Evolutionary conservation across 306 rosid genomes (phyloP).

Genomic region (Inga leiocalycina): DNA sequence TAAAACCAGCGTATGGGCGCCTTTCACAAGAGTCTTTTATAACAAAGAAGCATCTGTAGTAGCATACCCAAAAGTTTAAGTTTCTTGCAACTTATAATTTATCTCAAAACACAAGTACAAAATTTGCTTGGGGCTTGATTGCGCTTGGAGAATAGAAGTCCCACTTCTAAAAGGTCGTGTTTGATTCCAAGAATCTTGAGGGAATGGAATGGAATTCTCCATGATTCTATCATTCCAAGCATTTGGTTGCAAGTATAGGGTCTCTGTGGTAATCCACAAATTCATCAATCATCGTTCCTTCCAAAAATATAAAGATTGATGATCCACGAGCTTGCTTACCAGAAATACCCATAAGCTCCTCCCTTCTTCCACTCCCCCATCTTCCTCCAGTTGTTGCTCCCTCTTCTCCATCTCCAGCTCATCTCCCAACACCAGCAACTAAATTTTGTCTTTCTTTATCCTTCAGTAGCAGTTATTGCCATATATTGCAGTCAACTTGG

Average conservation of each 20-base stretch:
- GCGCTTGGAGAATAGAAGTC: neutral
- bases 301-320: neutral
- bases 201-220: neutral
- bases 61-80: neutral
- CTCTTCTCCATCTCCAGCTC: neutral
- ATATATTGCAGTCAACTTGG: neutral
- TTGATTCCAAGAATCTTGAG: neutral
- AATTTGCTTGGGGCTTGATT: neutral
- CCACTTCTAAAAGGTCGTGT: neutral
- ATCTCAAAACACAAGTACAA: neutral
- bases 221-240: neutral
- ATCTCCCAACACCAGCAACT: neutral
- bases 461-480: slow-evolving; percentile 4
- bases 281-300: neutral
- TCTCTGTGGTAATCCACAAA: neutral
- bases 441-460: neutral
- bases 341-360: neutral
- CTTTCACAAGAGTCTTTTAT: neutral
- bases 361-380: neutral
- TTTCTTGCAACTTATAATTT: neutral
- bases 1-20: neutral
- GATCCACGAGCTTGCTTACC: neutral
- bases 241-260: neutral
- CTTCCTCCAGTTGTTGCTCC: neutral
- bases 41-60: neutral